Base-by-base conservation (phyloP, 129 eudicot genomes). In the Artemisia tridentata region DNA sequence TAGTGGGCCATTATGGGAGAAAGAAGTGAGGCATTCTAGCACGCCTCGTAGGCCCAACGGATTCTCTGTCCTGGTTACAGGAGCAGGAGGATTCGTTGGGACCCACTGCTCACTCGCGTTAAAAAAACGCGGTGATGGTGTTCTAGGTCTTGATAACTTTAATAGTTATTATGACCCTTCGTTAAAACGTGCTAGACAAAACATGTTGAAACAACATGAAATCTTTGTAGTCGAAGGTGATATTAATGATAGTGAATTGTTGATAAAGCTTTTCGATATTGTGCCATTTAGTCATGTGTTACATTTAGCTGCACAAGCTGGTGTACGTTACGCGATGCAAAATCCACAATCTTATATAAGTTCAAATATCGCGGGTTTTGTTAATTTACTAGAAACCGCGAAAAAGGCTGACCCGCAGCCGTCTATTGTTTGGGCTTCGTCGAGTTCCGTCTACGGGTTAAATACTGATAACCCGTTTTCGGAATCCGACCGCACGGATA, bases 11-110 rank as follows among this genome's bases (percentile, higher is more conserved):
- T 43, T 74, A 14, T 88, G 96, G 96, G 91, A 88, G 64, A 85
- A 88, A 17, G 74, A 83, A 38, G 95, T 88, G 20, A 84, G 95
- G 3, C 81, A 75, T 4, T 85, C 91, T 11, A 64, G 91, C 15
- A 85, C 88, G 10, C 88, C 91, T 3, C 88, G 84, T 0, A 69
- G 88, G 4, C 50, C 64, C 9, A 73, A 76, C 20, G 96, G 96
- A 0, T 78, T 88, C 20, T 85, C 96, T 0, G 74, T 88, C 0
- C 84, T 88, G 1, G 96, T 88, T 11, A 88, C 96, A 7, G 96
- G 96, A 2, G 96, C 96, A 46, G 96, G 85, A 11, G 96, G 96
- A 0, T 88, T 88, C 56, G 96, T 88, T 46, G 96, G 96, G 0
- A 49, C 84, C 6, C 96, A 88, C 54, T 78, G 86, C 58, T 83